Percentiles rank a stretch among this genome's conserved stretches.
These are phyloP conservation scores for Amyloporia xantha DNA, from an alignment of 768 basidiomycete species.

Conservation along the genomic window DNA sequence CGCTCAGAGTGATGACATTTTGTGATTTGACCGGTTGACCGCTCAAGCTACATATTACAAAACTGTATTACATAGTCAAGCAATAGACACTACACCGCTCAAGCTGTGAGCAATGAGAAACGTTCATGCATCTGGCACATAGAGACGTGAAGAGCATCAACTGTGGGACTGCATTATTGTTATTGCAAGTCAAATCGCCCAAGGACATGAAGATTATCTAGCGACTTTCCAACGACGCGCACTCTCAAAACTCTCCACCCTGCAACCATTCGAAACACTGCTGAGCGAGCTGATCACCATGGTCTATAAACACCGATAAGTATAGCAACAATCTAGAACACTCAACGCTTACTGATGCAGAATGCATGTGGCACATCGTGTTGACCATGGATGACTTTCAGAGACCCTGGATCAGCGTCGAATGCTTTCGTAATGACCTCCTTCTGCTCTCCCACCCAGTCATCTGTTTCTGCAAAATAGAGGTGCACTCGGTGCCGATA, in stretches of 20 bases:
- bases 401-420: slow-evolving; percentile 25
- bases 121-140: too few species aligned
- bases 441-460: slow-evolving; percentile 62
- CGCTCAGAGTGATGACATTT: too few species aligned
- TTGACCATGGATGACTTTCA: slow-evolving; percentile 37
- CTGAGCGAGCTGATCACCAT: slow-evolving; percentile 41
- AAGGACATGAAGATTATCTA: neutral
- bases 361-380: slow-evolving; percentile 62
- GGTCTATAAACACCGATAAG: slow-evolving; percentile 32
- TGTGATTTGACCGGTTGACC: too few species aligned
- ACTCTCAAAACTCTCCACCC: too few species aligned
- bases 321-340: neutral
- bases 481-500: slow-evolving; percentile 37
- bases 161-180: neutral
- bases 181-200: neutral
- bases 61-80: too few species aligned
- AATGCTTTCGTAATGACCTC: slow-evolving; percentile 36
- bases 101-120: too few species aligned
- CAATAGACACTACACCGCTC: too few species aligned
- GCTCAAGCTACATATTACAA: too few species aligned
- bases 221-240: neutral
- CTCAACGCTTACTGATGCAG: slow-evolving; percentile 52
- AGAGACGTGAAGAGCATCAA: too few species aligned
- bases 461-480: slow-evolving; percentile 57
- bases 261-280: slow-evolving; percentile 44